These are phyloP conservation scores for Setaria italica DNA, from an alignment of 202 grass and related monocot genomes.

Conservation along the genomic window DNA sequence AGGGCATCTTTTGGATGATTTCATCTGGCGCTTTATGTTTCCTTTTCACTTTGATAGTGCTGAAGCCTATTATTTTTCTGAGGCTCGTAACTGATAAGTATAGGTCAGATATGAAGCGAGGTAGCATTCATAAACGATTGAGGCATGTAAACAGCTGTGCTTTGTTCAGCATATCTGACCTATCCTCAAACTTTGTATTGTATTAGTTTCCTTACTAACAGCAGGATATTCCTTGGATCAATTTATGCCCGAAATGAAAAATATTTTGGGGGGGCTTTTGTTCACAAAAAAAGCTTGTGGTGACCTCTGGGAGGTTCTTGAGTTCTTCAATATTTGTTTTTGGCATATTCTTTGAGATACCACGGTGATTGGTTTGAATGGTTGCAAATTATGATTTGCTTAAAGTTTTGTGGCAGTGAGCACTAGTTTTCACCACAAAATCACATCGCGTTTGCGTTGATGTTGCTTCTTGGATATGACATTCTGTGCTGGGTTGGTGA, in stretches of 20 bases:
- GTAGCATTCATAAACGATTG: conserved; percentile 43
- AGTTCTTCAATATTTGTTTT: not conserved
- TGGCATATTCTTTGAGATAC: no score
- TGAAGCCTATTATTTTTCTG: conserved; percentile 51
- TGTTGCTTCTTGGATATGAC: not conserved
- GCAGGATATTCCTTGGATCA: conserved; percentile 47
- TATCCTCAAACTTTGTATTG: conserved; percentile 50
- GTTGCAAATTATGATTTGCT: not conserved
- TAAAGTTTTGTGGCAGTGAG: not conserved
- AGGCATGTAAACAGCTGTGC: conserved; percentile 49
- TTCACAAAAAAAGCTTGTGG: not conserved
- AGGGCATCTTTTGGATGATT: conserved; percentile 49
- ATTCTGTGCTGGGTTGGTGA: not conserved
- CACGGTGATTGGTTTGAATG: not conserved
- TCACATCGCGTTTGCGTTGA: not conserved
- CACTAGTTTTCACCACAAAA: conserved; percentile 13
- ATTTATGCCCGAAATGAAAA: conserved; percentile 37
- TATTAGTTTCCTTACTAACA: conserved; percentile 54
- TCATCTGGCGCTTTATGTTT: conserved; percentile 43
- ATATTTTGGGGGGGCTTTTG: conserved; percentile 46
- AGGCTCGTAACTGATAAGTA: conserved; percentile 57
- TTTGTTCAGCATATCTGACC: conserved; percentile 53
- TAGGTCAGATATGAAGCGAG: conserved; percentile 50
- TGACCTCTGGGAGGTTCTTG: not conserved
- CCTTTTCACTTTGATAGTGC: conserved; percentile 48